Base-by-base conservation (phyloP, 139 green algal species). In the Zygnema cylindricum region DNA sequence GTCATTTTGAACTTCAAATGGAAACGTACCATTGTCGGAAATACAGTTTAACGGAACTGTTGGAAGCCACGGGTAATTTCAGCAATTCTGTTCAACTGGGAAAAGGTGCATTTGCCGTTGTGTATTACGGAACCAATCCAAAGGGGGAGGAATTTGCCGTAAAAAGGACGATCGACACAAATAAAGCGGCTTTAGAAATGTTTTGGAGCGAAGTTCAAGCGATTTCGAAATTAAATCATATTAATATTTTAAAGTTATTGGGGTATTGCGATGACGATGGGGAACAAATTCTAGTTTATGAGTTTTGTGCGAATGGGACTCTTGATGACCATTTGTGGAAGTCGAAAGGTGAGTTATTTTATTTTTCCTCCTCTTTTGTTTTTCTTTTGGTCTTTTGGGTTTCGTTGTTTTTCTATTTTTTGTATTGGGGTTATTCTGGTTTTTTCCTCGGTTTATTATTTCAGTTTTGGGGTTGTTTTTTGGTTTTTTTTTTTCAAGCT, bases 221-320 rank as follows among this genome's bases (percentile, higher is more conserved):
- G 55, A 81, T 86, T 39, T 86, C 81, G 63, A 55, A 40, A 11
- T 39, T 86, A 39, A 55, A 39, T 25, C 81, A 86, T 30, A 84
- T 38, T n/a, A 86, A 86, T 36, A 55, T 86, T 0, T 35, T 86
- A 21, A 39, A 40, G 39, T 1, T 86, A n/a, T 69, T 86, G 25
- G 81, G 81, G 11, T 86, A 86, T 69, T 86, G 81, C 81, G 33
- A 22, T 30, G 81, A 86, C 21, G 81, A 39, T 30, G 81, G 81
- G 0, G 81, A 86, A 69, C 54, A 86, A 33, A 86, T 86, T 38
- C 38, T 86, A 38, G 38, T 86, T 30, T 86, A 86, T 69, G 81
- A 86, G 81, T 86, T 86, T 78, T 39, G 39, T 55, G 32, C 32
- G 63, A 21, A 84, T 30, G 81, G 81, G 55, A 82, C 33, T 22